A percentile compares a stretch with the other conserved stretches of the same genome.
These are phyloP conservation scores for Fraxinus latifolia DNA, from an alignment of 305 asterid genomes.

Conservation along the genomic window DNA sequence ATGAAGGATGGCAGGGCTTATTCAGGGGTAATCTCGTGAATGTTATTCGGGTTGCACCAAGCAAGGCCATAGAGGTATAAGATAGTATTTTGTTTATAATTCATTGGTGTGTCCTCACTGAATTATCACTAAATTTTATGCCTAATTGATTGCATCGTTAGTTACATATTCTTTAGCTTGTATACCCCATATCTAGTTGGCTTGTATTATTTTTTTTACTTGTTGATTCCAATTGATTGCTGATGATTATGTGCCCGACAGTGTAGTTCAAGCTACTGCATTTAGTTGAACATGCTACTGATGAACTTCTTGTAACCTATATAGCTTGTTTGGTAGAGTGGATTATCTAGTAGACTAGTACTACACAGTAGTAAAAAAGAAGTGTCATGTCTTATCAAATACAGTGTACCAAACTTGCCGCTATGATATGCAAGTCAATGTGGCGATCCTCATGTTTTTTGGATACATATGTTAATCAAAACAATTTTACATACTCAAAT, in stretches of 20 bases:
- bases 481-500: not conserved
- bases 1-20: constrained; percentile 91
- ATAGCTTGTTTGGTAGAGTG: not conserved
- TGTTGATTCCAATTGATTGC: not conserved
- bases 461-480: not conserved
- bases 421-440: not conserved
- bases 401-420: not conserved
- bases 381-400: not conserved
- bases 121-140: not conserved
- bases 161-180: not conserved
- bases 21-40: constrained; percentile 91
- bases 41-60: constrained; percentile 93
- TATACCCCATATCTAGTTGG: not conserved
- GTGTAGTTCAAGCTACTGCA: not conserved
- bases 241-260: not conserved
- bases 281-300: not conserved
- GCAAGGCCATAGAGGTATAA: constrained; percentile 92
- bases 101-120: not conserved
- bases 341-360: not conserved
- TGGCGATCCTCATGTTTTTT: not conserved
- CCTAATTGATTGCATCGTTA: not conserved
- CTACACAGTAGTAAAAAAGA: not conserved
- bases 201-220: not conserved
- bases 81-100: not conserved
- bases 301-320: not conserved